Evolutionary conservation across 78 protist species (phyloP).

Genomic region (Chrysochromulina parva): DNA sequence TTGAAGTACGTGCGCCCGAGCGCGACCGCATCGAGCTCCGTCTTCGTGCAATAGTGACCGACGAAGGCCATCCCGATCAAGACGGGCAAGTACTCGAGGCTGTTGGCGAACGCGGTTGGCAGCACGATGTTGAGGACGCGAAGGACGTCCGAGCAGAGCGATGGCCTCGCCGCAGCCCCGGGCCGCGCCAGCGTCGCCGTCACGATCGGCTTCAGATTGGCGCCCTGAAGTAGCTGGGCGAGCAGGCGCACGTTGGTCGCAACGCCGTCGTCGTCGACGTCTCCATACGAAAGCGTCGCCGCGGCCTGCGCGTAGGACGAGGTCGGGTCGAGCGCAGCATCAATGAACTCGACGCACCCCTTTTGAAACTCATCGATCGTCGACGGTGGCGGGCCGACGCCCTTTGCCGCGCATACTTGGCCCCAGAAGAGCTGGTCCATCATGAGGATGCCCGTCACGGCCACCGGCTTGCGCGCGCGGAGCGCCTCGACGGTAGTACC

Average conservation of each 20-base stretch:
- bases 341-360: too few species aligned
- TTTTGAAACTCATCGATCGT: background rate
- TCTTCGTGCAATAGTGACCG: background rate
- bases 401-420: background rate
- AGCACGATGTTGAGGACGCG: background rate
- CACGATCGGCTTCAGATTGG: too few species aligned
- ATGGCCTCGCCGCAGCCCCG: background rate
- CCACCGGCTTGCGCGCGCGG: background rate
- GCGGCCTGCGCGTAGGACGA: too few species aligned
- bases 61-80: background rate
- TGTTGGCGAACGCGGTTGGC: conserved; percentile 12
- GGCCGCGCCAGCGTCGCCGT: too few species aligned
- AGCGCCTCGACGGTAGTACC: background rate
- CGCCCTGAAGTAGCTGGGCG: too few species aligned
- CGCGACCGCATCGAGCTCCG: background rate
- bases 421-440: background rate
- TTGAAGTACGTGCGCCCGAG: conserved; percentile 11
- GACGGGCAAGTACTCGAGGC: background rate
- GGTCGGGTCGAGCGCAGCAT: too few species aligned
- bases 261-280: too few species aligned
- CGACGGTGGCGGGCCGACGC: background rate
- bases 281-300: too few species aligned
- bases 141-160: background rate
- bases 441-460: background rate
- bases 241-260: too few species aligned